Percentiles rank a stretch among this genome's conserved stretches.
Evolutionary conservation across 192 early-diverging fungal species (phyloP).

Genomic region (Coemansia sp.): DNA sequence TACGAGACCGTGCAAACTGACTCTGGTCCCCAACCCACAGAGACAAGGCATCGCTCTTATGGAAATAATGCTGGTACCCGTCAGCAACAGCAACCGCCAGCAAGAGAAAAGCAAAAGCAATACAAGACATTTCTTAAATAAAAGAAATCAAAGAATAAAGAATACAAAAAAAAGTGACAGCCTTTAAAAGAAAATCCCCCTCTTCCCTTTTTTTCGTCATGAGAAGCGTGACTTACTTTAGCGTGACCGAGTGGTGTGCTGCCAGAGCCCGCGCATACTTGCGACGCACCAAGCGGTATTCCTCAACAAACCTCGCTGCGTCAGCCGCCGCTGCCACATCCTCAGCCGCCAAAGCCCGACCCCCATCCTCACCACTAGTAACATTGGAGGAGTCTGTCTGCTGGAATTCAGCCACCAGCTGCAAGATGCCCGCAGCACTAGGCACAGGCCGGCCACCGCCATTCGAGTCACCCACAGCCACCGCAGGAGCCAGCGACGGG

Average conservation of each 20-base stretch:
- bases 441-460: not conserved
- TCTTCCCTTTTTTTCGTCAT: not conserved
- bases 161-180: not conserved
- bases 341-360: not conserved
- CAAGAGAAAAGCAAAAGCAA: not conserved
- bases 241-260: slow-evolving; percentile 9
- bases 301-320: slow-evolving; percentile 14
- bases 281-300: slow-evolving; percentile 32
- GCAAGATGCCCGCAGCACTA: slow-evolving; percentile 11
- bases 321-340: not conserved
- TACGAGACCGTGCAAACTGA: not conserved
- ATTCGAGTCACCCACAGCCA: not conserved
- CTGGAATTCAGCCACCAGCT: slow-evolving; percentile 24
- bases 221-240: not conserved
- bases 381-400: not conserved
- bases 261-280: slow-evolving; percentile 21
- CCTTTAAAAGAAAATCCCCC: no score
- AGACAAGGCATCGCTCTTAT: not conserved
- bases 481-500: no score
- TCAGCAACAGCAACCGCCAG: not conserved
- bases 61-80: not conserved
- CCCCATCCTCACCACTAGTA: not conserved
- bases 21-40: slow-evolving; percentile 21
- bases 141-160: not conserved
- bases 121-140: not conserved